Evolutionary conservation across 1,284 basidiomycete species (phyloP).

Genomic region (Rhodotorula sp.): DNA sequence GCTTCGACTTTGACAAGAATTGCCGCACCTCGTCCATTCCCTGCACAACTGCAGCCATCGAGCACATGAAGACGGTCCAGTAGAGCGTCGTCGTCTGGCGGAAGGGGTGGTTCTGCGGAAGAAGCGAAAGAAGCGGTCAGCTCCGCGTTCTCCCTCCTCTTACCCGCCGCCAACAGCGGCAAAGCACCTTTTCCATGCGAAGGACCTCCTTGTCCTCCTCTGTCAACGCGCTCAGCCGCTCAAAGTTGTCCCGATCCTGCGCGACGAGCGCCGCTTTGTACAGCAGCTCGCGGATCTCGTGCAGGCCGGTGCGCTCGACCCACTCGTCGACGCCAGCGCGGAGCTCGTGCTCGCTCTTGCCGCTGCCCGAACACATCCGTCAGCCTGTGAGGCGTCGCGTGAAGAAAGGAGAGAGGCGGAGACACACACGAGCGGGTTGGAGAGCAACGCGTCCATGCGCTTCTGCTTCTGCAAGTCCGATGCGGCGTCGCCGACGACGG

Average conservation of each 20-base stretch:
- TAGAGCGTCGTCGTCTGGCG: constrained; percentile 26
- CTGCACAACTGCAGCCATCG: constrained; percentile 50
- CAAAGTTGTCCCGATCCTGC: constrained; percentile 39
- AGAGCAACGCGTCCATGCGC: neutral
- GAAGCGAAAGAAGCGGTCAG: neutral
- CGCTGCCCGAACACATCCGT: neutral
- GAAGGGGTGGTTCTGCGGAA: constrained; percentile 12
- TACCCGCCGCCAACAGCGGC: too few species aligned
- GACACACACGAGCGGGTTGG: constrained; percentile 10
- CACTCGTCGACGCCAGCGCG: constrained; percentile 25
- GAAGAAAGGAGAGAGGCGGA: too few species aligned
- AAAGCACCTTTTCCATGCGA: constrained; percentile 37
- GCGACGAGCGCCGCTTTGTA: constrained; percentile 32
- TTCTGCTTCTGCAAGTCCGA: neutral
- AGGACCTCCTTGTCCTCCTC: constrained; percentile 47
- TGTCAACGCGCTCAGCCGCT: constrained; percentile 42
- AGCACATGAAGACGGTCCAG: constrained; percentile 46
- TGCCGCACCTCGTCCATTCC: constrained; percentile 23
- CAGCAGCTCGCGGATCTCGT: constrained; percentile 20
- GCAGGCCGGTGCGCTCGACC: constrained; percentile 1
- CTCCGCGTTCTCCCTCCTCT: neutral
- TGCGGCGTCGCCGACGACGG: neutral
- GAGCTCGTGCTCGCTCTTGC: constrained; percentile 17
- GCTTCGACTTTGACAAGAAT: too few species aligned
- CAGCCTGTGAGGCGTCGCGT: neutral